Evolutionary conservation across 495 filamentous ascomycete genomes (phyloP).

Genomic region (Podospora tetraspora): DNA sequence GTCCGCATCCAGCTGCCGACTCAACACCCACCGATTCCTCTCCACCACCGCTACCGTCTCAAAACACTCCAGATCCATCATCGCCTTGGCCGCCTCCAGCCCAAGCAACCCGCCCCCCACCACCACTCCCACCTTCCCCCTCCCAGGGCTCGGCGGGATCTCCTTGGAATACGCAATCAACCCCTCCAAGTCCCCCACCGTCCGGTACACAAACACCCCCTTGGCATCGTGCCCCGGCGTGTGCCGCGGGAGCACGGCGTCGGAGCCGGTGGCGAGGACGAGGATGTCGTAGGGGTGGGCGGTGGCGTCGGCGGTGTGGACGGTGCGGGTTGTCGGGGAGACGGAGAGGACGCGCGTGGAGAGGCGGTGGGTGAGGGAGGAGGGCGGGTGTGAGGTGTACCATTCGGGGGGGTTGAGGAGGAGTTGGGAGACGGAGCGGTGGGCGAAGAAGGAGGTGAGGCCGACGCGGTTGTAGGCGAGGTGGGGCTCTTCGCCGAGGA

Average conservation of each 20-base stretch:
- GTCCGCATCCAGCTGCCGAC: constrained; percentile 79
- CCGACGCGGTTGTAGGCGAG: constrained; percentile 95
- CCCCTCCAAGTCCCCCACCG: constrained; percentile 75
- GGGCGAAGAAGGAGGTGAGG: constrained; percentile 89
- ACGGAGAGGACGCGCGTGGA: constrained; percentile 76
- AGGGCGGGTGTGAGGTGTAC: constrained; percentile 40
- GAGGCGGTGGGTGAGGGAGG: constrained; percentile 70
- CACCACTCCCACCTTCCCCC: constrained; percentile 67
- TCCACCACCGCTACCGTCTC: constrained; percentile 78
- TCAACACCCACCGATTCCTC: constrained; percentile 83
- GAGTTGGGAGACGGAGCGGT: constrained; percentile 81
- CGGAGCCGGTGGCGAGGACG: constrained; percentile 86
- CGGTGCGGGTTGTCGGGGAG: constrained; percentile 55
- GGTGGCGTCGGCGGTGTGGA: constrained; percentile 66
- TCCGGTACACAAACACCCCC: constrained; percentile 94
- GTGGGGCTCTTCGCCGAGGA: constrained; percentile 89
- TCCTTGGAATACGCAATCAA: constrained; percentile 67
- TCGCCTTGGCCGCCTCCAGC: constrained; percentile 89
- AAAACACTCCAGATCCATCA: constrained; percentile 83
- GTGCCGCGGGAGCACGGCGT: constrained; percentile 73
- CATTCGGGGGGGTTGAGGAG: constrained; percentile 89
- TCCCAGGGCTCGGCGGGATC: constrained; percentile 34
- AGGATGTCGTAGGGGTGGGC: constrained; percentile 80
- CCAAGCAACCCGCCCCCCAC: constrained; percentile 91
- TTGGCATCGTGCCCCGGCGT: constrained; percentile 81